Base-by-base conservation (phyloP, 2,329 filamentous ascomycete species). In the Aureobasidium leucospermi region DNA sequence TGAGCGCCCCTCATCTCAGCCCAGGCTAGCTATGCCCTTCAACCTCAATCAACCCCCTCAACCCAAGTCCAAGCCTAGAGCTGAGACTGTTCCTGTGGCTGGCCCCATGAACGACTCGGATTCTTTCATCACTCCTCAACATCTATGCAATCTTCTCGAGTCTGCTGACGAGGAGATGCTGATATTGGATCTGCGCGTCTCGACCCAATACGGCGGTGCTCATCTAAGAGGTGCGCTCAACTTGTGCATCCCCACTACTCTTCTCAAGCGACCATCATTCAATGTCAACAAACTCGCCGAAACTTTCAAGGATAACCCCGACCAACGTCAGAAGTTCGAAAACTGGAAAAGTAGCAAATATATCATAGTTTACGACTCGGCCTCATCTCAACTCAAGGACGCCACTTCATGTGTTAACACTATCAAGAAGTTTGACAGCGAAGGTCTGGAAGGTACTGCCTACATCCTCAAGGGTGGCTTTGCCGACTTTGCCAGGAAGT, bases 161-260 rank as follows among this genome's bases (percentile, higher is more conserved):
- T 76, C 77, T 36, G 69, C 73, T 9, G 60, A 71, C n/a, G 75
- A 81, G 42, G 73, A 81, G 48, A 73, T 89, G 0, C 76, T 99
- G 34, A 70, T 97, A 1, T 76, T 99, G 4, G 94, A 99, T 70
- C 82, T 97, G 23, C 85, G 94, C 41, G 91, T 95, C 0, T 89
- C 87, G 31, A 90, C 91, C 19, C 90, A 93, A 65, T 96, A 88
- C 69, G 82, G 85, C 0, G 80, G 83, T 47, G 86, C 88, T 23
- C 85, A 89, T 32, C 88, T 97, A 58, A 76, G 80, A 52, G 86
- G 87, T n/a, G 90, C 93, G 0, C 75, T 99, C 34, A 97, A 95
- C 69, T 78, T 99, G 5, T 97, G 94, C 69, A 96, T 97, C 62
- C 94, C 94, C 0, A 97, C 94, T 0, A 97, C 93, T 0, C 77